Base-by-base conservation (phyloP, 495 filamentous ascomycete genomes). In the Penicillium waksmanii region DNA sequence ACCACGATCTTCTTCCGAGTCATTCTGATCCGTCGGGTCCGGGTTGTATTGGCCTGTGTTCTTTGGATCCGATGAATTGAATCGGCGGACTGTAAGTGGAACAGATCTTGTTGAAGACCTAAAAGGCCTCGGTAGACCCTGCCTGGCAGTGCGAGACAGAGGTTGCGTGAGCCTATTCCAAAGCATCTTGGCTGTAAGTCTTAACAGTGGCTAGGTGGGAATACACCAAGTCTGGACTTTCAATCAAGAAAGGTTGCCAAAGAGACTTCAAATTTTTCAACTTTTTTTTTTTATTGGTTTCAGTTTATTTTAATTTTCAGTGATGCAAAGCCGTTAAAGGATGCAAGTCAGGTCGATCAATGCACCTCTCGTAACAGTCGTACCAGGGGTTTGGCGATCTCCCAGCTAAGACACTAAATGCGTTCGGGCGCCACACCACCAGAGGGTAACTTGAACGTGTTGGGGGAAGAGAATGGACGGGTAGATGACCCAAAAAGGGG, bases 11-110 rank as follows among this genome's bases (percentile, higher is more conserved):
- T 77, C 70, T 34, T 76, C 73, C 44, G 57, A 55, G 42, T 69
- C 60, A 64, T 70, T 63, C 49, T 77, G 76, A 31, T 75, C 70
- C 2, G 72, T 63, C 23, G 72, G 67, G 47, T 75, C 70, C 2
- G 75, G 72, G 3, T 49, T 64, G 27, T 59, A 60, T 35, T 70
- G 65, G 18, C 66, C 58, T 7, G 64, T 59, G 11, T 58, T 66
- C 55, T 71, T 68, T 7, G 76, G 68, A 49, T 61, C 58, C 19
- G 66, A 56, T 33, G 55, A 71, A 51, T 74, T 75, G 40, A 69
- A 67, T 12, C 73, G 70, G 38, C 59, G 66, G 27, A 55, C 44
- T 18, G 44, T 35, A 38, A 31, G 8, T 44, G 53, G 54, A 42
- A 61, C 36, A 40, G 53, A 12, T 21, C 57, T 51, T 13, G 38